Conservation (phyloP, 352 stramenopile genomes). For the Aphanomyces stellatus region DNA sequence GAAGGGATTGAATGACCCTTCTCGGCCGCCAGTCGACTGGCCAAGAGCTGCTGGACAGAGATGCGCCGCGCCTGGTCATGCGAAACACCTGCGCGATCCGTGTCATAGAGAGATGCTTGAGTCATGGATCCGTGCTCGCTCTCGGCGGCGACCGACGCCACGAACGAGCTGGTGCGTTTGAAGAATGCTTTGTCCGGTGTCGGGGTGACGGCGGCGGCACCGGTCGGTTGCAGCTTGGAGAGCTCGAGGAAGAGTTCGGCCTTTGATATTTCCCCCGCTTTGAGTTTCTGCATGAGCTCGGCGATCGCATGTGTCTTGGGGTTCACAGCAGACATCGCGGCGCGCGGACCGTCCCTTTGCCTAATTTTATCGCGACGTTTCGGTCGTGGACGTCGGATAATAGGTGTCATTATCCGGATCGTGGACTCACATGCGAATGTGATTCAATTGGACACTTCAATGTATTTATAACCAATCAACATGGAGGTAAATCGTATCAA, state of each 20-base stretch:
- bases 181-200: not conserved
- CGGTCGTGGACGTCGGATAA: not conserved
- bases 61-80: conserved; percentile 54
- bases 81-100: conserved; percentile 47
- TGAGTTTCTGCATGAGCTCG: conserved; percentile 73
- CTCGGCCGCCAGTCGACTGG: conserved; percentile 22
- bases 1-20: not conserved
- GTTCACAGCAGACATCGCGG: not conserved
- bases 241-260: conserved; percentile 81
- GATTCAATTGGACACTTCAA: too few relatives aligned
- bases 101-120: conserved; percentile 29
- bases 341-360: not conserved
- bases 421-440: too few relatives aligned
- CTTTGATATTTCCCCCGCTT: conserved; percentile 76
- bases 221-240: conserved; percentile 44
- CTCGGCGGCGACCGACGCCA: not conserved
- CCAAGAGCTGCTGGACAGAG: conserved; percentile 71
- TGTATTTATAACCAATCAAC: too few relatives aligned
- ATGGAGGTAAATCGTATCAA: too few relatives aligned
- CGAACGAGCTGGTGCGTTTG: conserved; percentile 1
- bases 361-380: conserved; percentile 14
- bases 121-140: not conserved
- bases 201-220: not conserved
- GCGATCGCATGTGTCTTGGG: conserved; percentile 28
- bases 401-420: not conserved